Percentiles rank a stretch among this genome's conserved stretches.
Evolutionary conservation across 1,284 basidiomycete genomes (phyloP).

Genomic region (Pyrrhoderma noxium): DNA sequence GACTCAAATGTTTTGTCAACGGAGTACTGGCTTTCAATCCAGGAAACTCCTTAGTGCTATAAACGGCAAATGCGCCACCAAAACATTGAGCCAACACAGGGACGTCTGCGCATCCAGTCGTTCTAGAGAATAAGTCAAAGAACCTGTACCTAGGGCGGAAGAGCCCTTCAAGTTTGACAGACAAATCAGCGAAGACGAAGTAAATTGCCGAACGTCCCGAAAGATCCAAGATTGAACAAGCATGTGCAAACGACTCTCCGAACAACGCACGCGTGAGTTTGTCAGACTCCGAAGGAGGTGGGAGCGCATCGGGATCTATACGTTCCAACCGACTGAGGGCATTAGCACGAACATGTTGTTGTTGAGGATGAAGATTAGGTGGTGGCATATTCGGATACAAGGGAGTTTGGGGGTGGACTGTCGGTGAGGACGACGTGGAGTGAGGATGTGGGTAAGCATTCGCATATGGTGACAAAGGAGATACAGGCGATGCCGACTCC

Average conservation of each 20-base stretch:
- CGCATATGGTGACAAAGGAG: conserved; percentile 9
- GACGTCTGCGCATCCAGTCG: conserved; percentile 26
- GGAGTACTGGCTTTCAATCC: conserved; percentile 66
- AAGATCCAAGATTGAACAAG: conserved; percentile 46
- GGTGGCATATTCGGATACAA: no score
- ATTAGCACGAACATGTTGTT: conserved; percentile 1
- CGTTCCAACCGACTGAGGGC: not conserved
- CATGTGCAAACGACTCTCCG: conserved; percentile 43
- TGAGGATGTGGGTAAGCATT: not conserved
- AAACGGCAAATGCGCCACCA: conserved; percentile 61
- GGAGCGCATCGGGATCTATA: conserved; percentile 15
- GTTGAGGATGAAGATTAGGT: not conserved
- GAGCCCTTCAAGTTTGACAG: conserved; percentile 56
- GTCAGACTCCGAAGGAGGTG: conserved; percentile 12
- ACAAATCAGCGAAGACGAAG: conserved; percentile 64
- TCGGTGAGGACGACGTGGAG: not conserved
- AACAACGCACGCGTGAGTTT: conserved; percentile 15
- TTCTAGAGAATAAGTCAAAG: conserved; percentile 50
- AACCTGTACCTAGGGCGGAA: conserved; percentile 62
- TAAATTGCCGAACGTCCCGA: conserved; percentile 53
- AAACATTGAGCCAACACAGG: conserved; percentile 64
- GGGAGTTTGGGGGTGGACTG: not conserved
- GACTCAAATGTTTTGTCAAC: conserved; percentile 46
- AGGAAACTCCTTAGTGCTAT: conserved; percentile 76
- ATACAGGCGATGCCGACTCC: conserved; percentile 12